phyloP scores from a whole-genome alignment of 2,329 filamentous ascomycete species.

The Pochonia chlamydosporia region DNA sequence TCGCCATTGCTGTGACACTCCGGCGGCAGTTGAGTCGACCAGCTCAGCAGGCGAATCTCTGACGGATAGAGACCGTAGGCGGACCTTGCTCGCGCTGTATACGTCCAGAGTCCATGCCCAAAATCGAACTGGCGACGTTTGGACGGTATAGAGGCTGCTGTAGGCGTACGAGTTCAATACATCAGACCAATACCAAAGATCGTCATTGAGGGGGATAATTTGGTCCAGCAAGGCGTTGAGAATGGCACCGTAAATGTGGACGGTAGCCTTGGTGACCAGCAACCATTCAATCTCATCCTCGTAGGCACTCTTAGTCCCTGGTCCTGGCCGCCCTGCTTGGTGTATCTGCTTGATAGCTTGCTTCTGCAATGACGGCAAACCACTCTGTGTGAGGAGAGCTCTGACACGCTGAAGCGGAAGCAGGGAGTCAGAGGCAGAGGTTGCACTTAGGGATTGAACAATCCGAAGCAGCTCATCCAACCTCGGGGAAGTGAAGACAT shows the following conservation, averaged over 20 bases:
- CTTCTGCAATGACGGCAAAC: slow-evolving; percentile 35
- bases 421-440: slow-evolving; percentile 56
- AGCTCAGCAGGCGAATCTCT: slow-evolving; percentile 23
- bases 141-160: slow-evolving; percentile 76
- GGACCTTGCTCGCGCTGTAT: slow-evolving; percentile 53
- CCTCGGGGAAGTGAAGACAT: slow-evolving; percentile 44
- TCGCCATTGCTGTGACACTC: slow-evolving; percentile 50
- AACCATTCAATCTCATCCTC: slow-evolving; percentile 86
- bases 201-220: slow-evolving; percentile 75
- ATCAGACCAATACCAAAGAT: slow-evolving; percentile 95
- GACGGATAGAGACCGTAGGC: slow-evolving; percentile 31
- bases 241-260: slow-evolving; percentile 82
- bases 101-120: slow-evolving; percentile 68
- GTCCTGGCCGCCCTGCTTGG: slow-evolving; percentile 17
- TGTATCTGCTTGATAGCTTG: slow-evolving; percentile 28
- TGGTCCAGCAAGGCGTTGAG: slow-evolving; percentile 74
- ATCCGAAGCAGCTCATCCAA: slow-evolving; percentile 60
- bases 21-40: slow-evolving; percentile 28
- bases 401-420: slow-evolving; percentile 56
- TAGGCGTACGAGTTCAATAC: slow-evolving; percentile 72
- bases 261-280: slow-evolving; percentile 80
- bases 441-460: slow-evolving; percentile 65
- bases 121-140: slow-evolving; percentile 73
- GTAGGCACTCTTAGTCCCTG: slow-evolving; percentile 41
- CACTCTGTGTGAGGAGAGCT: slow-evolving; percentile 56